Evolutionary conservation across 2,329 filamentous ascomycete species (phyloP), one percentile per base, ranked within the genome.

Genomic region (Aciculosporium take): DNA sequence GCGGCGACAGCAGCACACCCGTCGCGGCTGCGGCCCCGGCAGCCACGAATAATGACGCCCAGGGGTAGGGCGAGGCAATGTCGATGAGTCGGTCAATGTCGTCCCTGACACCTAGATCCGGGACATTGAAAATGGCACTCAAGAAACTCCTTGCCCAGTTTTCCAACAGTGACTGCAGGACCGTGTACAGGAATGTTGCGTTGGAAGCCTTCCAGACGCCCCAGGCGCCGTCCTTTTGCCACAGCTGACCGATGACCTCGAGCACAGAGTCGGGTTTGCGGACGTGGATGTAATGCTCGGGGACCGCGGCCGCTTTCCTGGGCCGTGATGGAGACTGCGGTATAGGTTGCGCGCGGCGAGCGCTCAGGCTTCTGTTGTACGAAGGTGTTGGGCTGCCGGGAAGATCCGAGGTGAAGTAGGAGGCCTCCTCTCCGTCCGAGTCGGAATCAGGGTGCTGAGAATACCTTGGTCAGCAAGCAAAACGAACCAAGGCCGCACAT

Each of bases 171-270:
- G 86, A 86, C 47, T 88, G 76, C 15, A 96, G 70, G 36, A 95
- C 76, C 0, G 80, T 84, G 63, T 96, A 94, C 38, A 96, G 69
- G 55, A 96, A 98, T 1, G 87, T 93, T 12, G 84, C 78, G 57
- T 96, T 96, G 29, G 87, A 85, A 7, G 81, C 79, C 59, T 95
- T 95, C 88, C 89, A 98, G 5, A 95, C 79, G 4, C 91, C 91
- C 71, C 87, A 88, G 0, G 81, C 81, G 28, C 87, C 85, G 57
- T 94, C 89, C 51, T 83, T 89, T 37, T 81, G 73, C 84, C 91
- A 96, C 17, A 96, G 65, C 56, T 93, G 83, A 6, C 80, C 79
- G 45, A 98, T 75, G 3, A 91, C 85, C 49, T 94, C 86, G 51
- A 88, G 74, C 43, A 96, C 69, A 1, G 88, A 89, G 56, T 89